Evolutionary conservation across 2,329 filamentous ascomycete species (phyloP).

Genomic region (Pezicula radicicola): DNA sequence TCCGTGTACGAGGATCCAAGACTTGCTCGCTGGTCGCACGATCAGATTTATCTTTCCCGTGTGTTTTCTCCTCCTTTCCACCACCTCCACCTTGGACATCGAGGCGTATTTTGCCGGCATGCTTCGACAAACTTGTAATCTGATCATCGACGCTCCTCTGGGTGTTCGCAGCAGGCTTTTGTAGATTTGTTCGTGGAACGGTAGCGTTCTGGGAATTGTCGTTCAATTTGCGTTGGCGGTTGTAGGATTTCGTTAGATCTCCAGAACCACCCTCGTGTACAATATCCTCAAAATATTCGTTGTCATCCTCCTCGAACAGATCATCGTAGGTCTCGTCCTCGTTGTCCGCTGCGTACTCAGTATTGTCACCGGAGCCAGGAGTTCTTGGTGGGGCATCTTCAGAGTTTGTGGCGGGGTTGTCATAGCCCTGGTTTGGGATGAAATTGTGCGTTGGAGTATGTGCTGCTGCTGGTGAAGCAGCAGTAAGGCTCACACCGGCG

Average conservation of each 20-base stretch:
- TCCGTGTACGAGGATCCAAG: conserved; percentile 86
- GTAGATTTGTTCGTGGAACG: conserved; percentile 68
- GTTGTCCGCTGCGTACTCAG: conserved; percentile 29
- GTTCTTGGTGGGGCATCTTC: conserved; percentile 29
- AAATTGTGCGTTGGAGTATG: conserved; percentile 43
- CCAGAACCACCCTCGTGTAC: conserved; percentile 54
- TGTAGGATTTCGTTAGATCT: conserved; percentile 80
- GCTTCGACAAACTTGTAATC: conserved; percentile 76
- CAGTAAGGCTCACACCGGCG: conserved; percentile 7
- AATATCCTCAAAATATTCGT: conserved; percentile 56
- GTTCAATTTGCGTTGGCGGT: conserved; percentile 72
- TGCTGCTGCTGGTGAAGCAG: conserved; percentile 36
- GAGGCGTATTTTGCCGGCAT: conserved; percentile 82
- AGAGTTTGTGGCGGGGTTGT: conserved; percentile 30
- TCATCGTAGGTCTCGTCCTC: conserved; percentile 42
- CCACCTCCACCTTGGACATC: conserved; percentile 45
- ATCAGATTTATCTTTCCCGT: conserved; percentile 83
- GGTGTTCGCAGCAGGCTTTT: conserved; percentile 78
- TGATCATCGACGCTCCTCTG: conserved; percentile 81
- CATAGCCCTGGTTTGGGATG: conserved; percentile 45
- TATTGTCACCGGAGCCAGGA: conserved; percentile 22
- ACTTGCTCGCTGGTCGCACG: conserved; percentile 94
- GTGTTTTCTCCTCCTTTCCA: conserved; percentile 50
- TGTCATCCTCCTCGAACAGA: conserved; percentile 57
- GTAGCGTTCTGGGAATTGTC: conserved; percentile 38